Evolutionary conservation across 2,329 filamentous ascomycete genomes (phyloP).

Genomic region (Beauveria sp.): DNA sequence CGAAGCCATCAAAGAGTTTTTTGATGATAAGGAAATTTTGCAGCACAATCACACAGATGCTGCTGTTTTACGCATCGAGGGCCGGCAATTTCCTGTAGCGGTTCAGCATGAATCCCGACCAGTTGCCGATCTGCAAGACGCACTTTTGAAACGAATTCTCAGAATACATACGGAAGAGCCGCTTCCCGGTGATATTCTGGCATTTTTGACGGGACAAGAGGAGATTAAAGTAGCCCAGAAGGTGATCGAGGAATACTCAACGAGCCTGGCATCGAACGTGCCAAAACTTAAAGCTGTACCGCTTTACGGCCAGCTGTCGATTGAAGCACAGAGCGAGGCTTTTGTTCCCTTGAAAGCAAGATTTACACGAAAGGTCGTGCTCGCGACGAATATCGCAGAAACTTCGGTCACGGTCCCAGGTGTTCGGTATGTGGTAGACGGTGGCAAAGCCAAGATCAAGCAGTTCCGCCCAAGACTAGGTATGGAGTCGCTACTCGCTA

Average conservation of each 20-base stretch:
- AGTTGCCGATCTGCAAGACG: conserved; percentile 74
- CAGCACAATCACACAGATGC: conserved; percentile 18
- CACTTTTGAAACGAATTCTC: conserved; percentile 73
- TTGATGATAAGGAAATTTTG: conserved; percentile 34
- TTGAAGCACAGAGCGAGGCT: conserved; percentile 76
- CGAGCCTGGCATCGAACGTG: conserved; percentile 63
- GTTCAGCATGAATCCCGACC: conserved; percentile 66
- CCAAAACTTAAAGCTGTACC: conserved; percentile 69
- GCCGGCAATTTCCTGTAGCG: conserved; percentile 80
- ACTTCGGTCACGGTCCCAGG: conserved; percentile 94
- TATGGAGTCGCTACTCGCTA: conserved; percentile 83
- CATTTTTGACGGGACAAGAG: conserved; percentile 88
- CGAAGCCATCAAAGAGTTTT: conserved; percentile 69
- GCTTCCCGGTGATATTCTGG: conserved; percentile 87
- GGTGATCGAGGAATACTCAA: conserved; percentile 72
- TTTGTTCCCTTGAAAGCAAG: conserved; percentile 66
- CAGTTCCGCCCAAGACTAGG: conserved; percentile 78
- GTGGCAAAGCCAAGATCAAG: conserved; percentile 90
- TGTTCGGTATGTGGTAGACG: conserved; percentile 84
- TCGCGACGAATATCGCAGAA: conserved; percentile 97
- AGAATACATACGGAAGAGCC: conserved; percentile 82
- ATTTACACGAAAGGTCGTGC: conserved; percentile 79
- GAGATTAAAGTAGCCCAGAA: conserved; percentile 78
- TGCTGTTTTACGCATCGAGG: conserved; percentile 61
- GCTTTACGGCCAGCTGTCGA: conserved; percentile 83